phyloP scores from a whole-genome alignment of 2,329 filamentous ascomycete genomes.

The Hansfordia pulvinata region DNA sequence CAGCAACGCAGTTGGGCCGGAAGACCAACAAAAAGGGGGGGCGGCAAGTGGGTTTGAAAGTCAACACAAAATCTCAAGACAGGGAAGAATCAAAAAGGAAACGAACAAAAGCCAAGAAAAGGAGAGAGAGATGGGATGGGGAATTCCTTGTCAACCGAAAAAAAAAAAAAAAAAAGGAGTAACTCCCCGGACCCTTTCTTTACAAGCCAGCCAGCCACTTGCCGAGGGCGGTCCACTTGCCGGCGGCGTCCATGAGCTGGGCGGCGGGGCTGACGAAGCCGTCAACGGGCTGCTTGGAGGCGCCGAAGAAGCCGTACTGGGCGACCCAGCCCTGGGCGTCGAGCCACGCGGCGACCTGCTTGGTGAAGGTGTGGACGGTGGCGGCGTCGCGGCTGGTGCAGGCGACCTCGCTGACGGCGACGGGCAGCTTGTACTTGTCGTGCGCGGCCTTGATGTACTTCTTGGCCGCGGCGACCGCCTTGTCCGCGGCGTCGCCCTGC shows the following conservation, averaged over 20 bases:
- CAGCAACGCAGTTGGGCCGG: too few species aligned
- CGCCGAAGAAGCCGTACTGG: conserved; percentile 25
- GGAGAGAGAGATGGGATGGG: too few species aligned
- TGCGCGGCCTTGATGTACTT: conserved; percentile 20
- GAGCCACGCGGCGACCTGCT: conserved; percentile 21
- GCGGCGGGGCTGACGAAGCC: conserved; percentile 25
- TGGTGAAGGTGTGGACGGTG: conserved; percentile 21
- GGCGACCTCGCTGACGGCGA: conserved; percentile 26
- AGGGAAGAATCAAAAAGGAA: too few species aligned
- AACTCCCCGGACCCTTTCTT: too few species aligned
- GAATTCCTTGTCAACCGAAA: too few species aligned
- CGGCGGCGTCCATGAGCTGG: conserved; percentile 24
- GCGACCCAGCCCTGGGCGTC: conserved; percentile 21
- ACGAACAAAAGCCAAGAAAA: too few species aligned
- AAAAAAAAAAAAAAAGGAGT: too few species aligned
- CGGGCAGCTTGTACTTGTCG: conserved; percentile 14
- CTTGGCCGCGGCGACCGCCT: conserved; percentile 16
- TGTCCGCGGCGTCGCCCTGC: conserved; percentile 7
- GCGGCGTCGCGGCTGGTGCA: conserved; percentile 18
- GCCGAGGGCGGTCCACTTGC: conserved; percentile 5
- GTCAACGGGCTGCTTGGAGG: conserved; percentile 21
- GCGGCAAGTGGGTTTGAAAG: too few species aligned
- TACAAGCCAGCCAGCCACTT: background rate
- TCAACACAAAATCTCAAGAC: too few species aligned
- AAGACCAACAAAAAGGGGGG: too few species aligned